Evolutionary conservation across 2,329 filamentous ascomycete genomes (phyloP).

Genomic region (Cordyceps farinosa): DNA sequence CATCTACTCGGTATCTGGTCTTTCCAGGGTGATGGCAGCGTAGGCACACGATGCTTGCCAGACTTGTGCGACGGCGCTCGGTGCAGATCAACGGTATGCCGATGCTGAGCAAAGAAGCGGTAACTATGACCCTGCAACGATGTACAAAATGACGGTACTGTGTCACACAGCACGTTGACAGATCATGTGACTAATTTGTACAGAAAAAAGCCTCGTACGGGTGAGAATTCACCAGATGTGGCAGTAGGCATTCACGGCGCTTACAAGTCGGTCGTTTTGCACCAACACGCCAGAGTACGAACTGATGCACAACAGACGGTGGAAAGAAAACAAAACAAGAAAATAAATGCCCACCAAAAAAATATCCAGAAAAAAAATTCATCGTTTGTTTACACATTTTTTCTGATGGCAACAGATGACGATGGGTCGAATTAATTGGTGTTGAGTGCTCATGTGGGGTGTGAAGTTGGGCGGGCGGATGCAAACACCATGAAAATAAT

Average conservation of each 20-base stretch:
- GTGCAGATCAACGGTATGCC: not conserved
- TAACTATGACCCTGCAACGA: not conserved
- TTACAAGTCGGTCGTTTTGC: not conserved
- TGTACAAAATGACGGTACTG: not conserved
- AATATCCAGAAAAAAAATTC: too few species aligned
- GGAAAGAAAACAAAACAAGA: not conserved
- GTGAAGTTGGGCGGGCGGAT: not conserved
- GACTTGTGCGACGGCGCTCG: not conserved
- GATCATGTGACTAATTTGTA: not conserved
- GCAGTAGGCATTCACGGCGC: not conserved
- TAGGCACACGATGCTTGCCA: not conserved
- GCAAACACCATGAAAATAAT: slow-evolving; percentile 18
- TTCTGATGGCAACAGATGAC: not conserved
- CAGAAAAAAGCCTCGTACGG: not conserved
- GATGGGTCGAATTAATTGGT: not conserved
- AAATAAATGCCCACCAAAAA: not conserved
- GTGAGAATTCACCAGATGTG: not conserved
- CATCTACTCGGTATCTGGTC: too few species aligned
- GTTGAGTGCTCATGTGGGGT: not conserved
- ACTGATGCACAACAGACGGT: not conserved
- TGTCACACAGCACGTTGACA: not conserved
- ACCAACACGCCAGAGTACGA: too few species aligned
- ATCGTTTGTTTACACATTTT: not conserved
- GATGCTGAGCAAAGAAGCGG: not conserved
- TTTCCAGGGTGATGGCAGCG: too few species aligned